phyloP scores from a whole-genome alignment of 768 basidiomycete genomes.

The Cubamyces lactineus region DNA sequence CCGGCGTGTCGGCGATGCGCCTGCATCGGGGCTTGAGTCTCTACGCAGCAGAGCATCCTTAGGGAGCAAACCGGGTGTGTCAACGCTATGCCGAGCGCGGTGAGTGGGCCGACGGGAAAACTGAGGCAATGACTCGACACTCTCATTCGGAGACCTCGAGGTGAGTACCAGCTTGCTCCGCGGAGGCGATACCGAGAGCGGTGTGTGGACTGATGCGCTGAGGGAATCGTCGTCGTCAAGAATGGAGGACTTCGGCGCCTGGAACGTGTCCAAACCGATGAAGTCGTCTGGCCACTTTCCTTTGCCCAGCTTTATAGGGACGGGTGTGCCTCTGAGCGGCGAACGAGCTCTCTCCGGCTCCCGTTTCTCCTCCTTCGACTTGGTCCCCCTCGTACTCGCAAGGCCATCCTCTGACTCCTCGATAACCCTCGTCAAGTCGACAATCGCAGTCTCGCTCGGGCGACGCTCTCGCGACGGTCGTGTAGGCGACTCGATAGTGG shows the following conservation, averaged over 20 bases:
- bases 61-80: constrained; percentile 44
- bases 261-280: constrained; percentile 52
- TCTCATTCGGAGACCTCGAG: constrained; percentile 47
- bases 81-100: constrained; percentile 66
- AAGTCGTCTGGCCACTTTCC: constrained; percentile 88
- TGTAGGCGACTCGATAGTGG: constrained; percentile 17
- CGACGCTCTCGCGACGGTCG: constrained; percentile 54
- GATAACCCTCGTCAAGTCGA: constrained; percentile 67
- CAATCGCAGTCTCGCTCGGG: constrained; percentile 61
- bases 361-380: constrained; percentile 27
- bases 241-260: constrained; percentile 19
- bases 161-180: constrained; percentile 57
- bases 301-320: constrained; percentile 62
- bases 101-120: constrained; percentile 63
- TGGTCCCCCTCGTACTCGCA: constrained; percentile 45
- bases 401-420: constrained; percentile 68
- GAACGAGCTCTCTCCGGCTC: constrained; percentile 32
- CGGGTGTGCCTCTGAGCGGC: constrained; percentile 37
- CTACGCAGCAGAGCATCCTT: constrained; percentile 41
- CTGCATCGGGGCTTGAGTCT: constrained; percentile 61
- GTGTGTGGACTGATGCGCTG: constrained; percentile 35
- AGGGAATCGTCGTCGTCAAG: constrained; percentile 29
- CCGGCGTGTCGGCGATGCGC: constrained; percentile 43
- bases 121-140: constrained; percentile 49
- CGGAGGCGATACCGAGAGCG: constrained; percentile 50